phyloP scores from a whole-genome alignment of 495 filamentous ascomycete species.

The Immersiella caudata region DNA sequence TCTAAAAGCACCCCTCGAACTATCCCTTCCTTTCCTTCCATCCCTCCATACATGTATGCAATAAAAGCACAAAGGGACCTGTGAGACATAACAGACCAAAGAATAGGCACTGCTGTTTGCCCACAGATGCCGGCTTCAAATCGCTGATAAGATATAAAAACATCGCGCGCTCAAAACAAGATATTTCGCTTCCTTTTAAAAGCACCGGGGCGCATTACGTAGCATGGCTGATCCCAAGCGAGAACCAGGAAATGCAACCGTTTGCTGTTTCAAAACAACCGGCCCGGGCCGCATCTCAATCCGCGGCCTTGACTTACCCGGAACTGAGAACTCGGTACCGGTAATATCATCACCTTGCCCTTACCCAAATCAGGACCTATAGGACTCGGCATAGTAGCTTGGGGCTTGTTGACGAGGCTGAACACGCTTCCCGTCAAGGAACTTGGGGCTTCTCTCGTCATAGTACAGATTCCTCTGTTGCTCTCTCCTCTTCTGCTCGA shows the following conservation, averaged over 20 bases:
- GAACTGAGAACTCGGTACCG: neutral
- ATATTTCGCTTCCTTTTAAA: constrained; percentile 5
- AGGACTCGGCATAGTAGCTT: neutral
- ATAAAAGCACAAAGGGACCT: neutral
- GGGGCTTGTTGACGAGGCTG: constrained; percentile 19
- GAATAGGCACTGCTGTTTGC: neutral
- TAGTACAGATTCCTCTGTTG: constrained; percentile 47
- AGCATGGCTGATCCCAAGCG: neutral
- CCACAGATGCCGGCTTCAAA: neutral
- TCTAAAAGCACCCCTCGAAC: too few species aligned
- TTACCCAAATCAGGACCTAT: neutral
- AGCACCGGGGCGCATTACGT: constrained; percentile 16
- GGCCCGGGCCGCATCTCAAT: constrained; percentile 16
- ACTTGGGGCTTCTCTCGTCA: constrained; percentile 44
- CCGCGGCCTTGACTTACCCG: neutral
- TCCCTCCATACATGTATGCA: neutral
- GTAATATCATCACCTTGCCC: neutral
- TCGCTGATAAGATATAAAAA: neutral
- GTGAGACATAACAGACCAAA: neutral
- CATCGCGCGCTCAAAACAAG: constrained; percentile 3
- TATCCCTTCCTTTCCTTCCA: too few species aligned
- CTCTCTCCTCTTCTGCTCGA: constrained; percentile 49
- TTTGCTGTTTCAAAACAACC: constrained; percentile 12
- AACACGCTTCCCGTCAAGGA: constrained; percentile 48
- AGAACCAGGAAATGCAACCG: neutral